Base-by-base conservation (phyloP, 257 asterid species). In the Gentiana dahurica region DNA sequence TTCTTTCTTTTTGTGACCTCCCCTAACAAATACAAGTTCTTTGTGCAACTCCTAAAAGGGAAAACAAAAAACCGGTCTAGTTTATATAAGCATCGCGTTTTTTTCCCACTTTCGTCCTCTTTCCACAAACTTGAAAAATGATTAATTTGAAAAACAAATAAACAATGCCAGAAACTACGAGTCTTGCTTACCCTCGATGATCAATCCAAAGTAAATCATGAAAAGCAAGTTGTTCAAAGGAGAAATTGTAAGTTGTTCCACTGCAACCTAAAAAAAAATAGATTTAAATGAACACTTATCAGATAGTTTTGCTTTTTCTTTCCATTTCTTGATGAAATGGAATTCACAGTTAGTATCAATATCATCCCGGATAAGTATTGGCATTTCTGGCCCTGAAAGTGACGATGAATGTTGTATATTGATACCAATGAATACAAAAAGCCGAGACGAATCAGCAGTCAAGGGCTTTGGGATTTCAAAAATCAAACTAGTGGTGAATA, bases 171-270 rank as follows among this genome's bases (percentile, higher is more conserved):
- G 46, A 41, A 41, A 5, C 46, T 41, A 41, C 9, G 24, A 24
- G 24, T 41, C 46, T 65, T 54, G 73, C 94, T 82, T 68, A 92
- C 99, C 90, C 58, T 92, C 99, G 24, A 92, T 51, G 56, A 81
- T 86, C 37, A 92, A 59, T 2, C 99, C 99, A 51, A 80, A 88
- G 80, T 88, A 92, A 48, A 92, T 11, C 99, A 92, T 85, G 84
- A 92, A 88, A 76, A 88, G 59, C 69, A 92, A 37, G 85, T 92
- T 92, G 85, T 92, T 85, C 95, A 82, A 80, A 36, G 99, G 99
- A 43, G 97, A 92, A 59, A 72, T 51, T 3, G 95, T 88, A 56
- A 88, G 69, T 71, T 92, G 99, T 68, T 92, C 99, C 73, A 88
- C 62, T 75, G 82, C 68, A 70, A 92, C 99, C 99, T 92, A 91